phyloP scores from a whole-genome alignment of 805 yeast genomes.

The Sugiyamaella americana region DNA sequence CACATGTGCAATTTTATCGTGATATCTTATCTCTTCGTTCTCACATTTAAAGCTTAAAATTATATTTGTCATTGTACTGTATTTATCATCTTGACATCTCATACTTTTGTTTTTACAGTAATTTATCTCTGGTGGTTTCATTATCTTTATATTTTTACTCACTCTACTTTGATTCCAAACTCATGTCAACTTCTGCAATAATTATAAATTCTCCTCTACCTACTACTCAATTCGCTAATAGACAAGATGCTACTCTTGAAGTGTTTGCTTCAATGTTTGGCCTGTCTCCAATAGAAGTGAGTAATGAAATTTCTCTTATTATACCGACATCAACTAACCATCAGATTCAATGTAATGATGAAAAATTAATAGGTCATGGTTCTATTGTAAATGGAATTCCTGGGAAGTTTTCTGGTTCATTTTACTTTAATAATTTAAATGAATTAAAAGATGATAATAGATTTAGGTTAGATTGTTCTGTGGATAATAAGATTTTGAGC shows the following conservation, averaged over 20 bases:
- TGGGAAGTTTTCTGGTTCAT: slow-evolving; percentile 20
- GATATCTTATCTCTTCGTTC: too few relatives aligned
- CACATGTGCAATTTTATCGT: too few relatives aligned
- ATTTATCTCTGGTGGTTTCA: too few relatives aligned
- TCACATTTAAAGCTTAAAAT: too few relatives aligned
- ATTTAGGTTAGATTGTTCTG: slow-evolving; percentile 19
- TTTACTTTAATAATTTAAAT: slow-evolving; percentile 19
- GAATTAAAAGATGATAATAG: slow-evolving; percentile 17
- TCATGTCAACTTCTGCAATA: background rate
- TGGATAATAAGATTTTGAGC: slow-evolving; percentile 14
- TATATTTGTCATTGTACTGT: too few relatives aligned
- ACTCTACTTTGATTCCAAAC: too few relatives aligned
- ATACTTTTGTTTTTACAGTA: too few relatives aligned
- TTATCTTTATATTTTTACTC: too few relatives aligned
- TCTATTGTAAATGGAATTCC: slow-evolving; percentile 16
- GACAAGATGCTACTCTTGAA: background rate
- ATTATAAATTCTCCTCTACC: background rate
- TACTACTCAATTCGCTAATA: background rate
- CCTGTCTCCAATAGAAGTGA: background rate
- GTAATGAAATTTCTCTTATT: background rate
- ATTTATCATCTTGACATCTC: too few relatives aligned
- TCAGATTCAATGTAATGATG: background rate
- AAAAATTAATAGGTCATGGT: slow-evolving; percentile 19
- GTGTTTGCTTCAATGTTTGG: slow-evolving; percentile 1
- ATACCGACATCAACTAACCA: background rate